Conservation (phyloP, 805 yeast species). For the Blastobotrys mokoenaii region DNA sequence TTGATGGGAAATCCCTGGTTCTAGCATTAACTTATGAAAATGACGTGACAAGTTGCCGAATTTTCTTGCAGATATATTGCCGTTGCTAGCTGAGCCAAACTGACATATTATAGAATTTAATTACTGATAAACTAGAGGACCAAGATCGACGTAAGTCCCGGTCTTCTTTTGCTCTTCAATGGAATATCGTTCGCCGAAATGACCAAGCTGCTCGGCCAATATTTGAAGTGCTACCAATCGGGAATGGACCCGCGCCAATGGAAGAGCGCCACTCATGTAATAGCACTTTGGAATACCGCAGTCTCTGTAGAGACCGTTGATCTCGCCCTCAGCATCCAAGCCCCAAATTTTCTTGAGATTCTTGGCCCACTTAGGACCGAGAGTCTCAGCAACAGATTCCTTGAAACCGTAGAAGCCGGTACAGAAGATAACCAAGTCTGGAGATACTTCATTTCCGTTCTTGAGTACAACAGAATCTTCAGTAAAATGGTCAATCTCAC, state of each 20-base stretch:
- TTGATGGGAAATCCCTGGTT: no score
- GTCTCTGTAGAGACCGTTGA: slow-evolving; percentile 32
- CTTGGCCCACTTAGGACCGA: slow-evolving; percentile 32
- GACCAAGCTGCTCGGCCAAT: slow-evolving; percentile 25
- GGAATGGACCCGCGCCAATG: slow-evolving; percentile 33
- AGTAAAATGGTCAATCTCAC: slow-evolving; percentile 30
- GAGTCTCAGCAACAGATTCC: slow-evolving; percentile 33
- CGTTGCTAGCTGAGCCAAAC: no score
- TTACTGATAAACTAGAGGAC: slow-evolving; percentile 3
- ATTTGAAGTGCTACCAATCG: slow-evolving; percentile 35
- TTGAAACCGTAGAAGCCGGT: slow-evolving; percentile 39
- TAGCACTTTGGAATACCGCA: slow-evolving; percentile 36
- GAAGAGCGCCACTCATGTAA: slow-evolving; percentile 37
- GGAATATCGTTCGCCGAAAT: slow-evolving; percentile 13
- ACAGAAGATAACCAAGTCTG: slow-evolving; percentile 37
- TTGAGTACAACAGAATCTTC: slow-evolving; percentile 33
- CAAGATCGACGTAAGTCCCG: slow-evolving; percentile 2
- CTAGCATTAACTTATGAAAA: no score
- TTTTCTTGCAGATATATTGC: no score
- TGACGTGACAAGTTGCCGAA: no score
- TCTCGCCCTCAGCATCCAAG: slow-evolving; percentile 38
- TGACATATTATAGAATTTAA: no score
- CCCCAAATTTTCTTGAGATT: slow-evolving; percentile 34
- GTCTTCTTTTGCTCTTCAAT: slow-evolving; percentile 13
- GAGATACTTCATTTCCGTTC: slow-evolving; percentile 30